phyloP scores from a whole-genome alignment of 2,329 filamentous ascomycete genomes.

The Alternaria consortialis region DNA sequence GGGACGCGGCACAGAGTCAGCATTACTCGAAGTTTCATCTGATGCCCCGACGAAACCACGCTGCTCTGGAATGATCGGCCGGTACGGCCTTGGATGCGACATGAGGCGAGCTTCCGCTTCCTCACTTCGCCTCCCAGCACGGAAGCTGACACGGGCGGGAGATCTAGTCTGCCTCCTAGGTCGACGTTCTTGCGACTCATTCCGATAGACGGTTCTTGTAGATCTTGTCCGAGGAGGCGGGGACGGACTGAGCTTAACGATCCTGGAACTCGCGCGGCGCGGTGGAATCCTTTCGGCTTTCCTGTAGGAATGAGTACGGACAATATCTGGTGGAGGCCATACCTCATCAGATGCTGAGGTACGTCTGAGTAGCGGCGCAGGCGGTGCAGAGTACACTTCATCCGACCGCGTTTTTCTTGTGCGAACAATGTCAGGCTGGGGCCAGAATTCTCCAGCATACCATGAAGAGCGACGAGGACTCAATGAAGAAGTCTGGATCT shows the following conservation, averaged over 20 bases:
- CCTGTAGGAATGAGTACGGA: slow-evolving; percentile 35
- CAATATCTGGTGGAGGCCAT: slow-evolving; percentile 36
- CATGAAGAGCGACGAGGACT: slow-evolving; percentile 32
- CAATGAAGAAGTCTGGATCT: slow-evolving; percentile 28
- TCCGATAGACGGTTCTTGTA: slow-evolving; percentile 26
- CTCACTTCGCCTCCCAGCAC: slow-evolving; percentile 17
- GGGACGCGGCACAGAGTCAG: slow-evolving; percentile 16
- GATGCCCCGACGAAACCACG: slow-evolving; percentile 21
- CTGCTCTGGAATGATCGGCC: slow-evolving; percentile 32
- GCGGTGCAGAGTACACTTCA: slow-evolving; percentile 2
- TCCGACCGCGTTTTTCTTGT: slow-evolving; percentile 7
- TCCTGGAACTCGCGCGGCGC: slow-evolving; percentile 24
- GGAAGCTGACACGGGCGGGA: slow-evolving; percentile 14
- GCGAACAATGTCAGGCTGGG: slow-evolving; percentile 29
- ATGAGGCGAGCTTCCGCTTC: slow-evolving; percentile 36
- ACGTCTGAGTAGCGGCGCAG: slow-evolving; percentile 9
- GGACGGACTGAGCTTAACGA: slow-evolving; percentile 37
- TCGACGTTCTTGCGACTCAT: slow-evolving; percentile 25
- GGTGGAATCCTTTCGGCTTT: slow-evolving; percentile 16
- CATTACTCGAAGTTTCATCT: slow-evolving; percentile 29
- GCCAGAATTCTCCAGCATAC: slow-evolving; percentile 27
- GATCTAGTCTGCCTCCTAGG: slow-evolving; percentile 24
- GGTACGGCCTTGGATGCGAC: slow-evolving; percentile 38
- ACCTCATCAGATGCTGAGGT: slow-evolving; percentile 24
- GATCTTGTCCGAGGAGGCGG: slow-evolving; percentile 31